Evolutionary conservation across 257 asterid genomes (phyloP).

Genomic region (Schizonepeta tenuifolia): DNA sequence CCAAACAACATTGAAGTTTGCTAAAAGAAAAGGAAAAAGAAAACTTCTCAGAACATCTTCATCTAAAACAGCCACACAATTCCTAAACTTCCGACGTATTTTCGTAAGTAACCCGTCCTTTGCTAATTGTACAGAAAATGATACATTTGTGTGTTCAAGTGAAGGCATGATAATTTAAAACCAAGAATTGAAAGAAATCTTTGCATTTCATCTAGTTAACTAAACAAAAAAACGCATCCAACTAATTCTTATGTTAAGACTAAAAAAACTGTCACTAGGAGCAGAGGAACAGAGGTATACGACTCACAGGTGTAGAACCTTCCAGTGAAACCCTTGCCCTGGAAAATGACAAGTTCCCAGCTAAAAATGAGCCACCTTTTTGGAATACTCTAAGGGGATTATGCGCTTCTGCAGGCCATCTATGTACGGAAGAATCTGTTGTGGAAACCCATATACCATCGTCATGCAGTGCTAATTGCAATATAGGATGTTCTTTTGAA

Average conservation of each 20-base stretch:
- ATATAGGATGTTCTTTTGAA: slow-evolving; percentile 78
- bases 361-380: slow-evolving; percentile 93
- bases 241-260: slow-evolving; percentile 16
- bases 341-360: slow-evolving; percentile 96
- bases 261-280: slow-evolving; percentile 11
- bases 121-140: slow-evolving; percentile 9
- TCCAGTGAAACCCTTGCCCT: slow-evolving; percentile 92
- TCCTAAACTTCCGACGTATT: background rate
- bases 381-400: slow-evolving; percentile 83
- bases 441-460: slow-evolving; percentile 95
- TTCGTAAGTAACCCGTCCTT: too few species aligned
- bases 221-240: background rate
- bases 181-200: background rate
- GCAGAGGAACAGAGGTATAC: slow-evolving; percentile 23
- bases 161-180: slow-evolving; percentile 16
- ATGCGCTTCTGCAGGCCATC: slow-evolving; percentile 88
- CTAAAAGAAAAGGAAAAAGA: background rate
- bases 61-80: background rate
- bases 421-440: slow-evolving; percentile 91
- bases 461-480: slow-evolving; percentile 78
- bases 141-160: background rate
- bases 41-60: slow-evolving; percentile 11
- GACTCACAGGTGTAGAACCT: slow-evolving; percentile 97
- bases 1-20: background rate
- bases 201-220: background rate